phyloP scores from a whole-genome alignment of 2,329 filamentous ascomycete species.

The Verticillium klebahnii region DNA sequence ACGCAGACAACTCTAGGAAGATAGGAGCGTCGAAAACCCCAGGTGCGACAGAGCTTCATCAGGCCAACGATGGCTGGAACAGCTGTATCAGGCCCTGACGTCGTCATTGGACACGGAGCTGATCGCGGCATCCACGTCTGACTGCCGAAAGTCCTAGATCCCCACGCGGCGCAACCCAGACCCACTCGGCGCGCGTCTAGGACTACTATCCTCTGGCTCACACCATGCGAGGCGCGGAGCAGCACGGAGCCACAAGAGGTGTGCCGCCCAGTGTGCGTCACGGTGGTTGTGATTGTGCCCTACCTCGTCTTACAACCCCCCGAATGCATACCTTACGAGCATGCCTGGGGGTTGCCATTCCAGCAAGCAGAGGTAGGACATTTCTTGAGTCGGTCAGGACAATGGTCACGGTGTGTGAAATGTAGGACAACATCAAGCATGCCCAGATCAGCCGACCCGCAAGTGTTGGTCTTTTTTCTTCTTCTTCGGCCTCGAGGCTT shows the following conservation, averaged over 20 bases:
- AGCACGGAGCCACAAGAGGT: not conserved
- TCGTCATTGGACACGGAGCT: not conserved
- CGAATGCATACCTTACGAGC: not conserved
- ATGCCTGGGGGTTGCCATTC: too few species aligned
- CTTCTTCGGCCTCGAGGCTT: too few species aligned
- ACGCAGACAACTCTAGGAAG: too few species aligned
- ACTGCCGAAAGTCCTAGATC: not conserved
- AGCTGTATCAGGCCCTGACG: not conserved
- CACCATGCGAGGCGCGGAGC: not conserved
- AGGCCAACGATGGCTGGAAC: too few species aligned
- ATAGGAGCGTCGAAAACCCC: too few species aligned
- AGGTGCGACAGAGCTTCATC: too few species aligned
- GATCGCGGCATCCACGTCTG: not conserved
- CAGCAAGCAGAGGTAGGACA: too few species aligned
- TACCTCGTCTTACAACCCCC: not conserved
- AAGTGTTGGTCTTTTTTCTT: too few species aligned
- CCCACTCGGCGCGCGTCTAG: not conserved
- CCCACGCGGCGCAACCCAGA: not conserved
- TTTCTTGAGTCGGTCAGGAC: too few species aligned
- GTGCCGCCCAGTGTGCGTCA: not conserved
- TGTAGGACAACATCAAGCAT: too few species aligned
- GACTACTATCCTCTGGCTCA: not conserved
- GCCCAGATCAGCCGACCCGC: too few species aligned
- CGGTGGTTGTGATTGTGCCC: not conserved
- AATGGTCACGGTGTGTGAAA: too few species aligned